Evolutionary conservation across 257 asterid species (phyloP), one percentile per base, ranked within the genome.

Genomic region (Scutellaria galericulata): DNA sequence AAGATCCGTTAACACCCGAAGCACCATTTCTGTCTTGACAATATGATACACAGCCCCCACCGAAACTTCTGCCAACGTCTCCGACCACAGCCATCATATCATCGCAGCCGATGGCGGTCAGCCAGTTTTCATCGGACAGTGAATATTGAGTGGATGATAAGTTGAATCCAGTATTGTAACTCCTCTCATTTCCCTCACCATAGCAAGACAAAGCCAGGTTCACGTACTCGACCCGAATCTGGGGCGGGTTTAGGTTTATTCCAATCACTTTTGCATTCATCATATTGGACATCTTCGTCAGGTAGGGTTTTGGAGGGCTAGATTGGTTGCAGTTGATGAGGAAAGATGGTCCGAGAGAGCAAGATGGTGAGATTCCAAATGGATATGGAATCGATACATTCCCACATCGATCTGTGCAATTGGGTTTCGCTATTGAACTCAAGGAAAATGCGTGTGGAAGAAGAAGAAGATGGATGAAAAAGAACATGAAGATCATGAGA

Each of bases 21-120:
- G 4, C 5, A 35, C 9, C 40, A 51, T 10, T 12, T 2, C 56
- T 7, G 22, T 55, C n/a, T 0, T 12, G 13, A 8, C 74, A 69
- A 44, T 40, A 69, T 9, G 74, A 55, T 2, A 69, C 45, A 27
- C 74, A 69, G 10, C 66, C 66, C 15, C 74, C 74, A 13, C 55
- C 74, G 7, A 54, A 55, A 1, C 41, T 22, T 4, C 5, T 41
- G 0, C 18, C 12, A 2, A 6, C 56, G 22, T 12, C 53, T 7
- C 74, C 74, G 14, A 44, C 9, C 11, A 55, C 74, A 14, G 20
- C 15, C 46, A 69, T 56, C 46, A 69, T 6, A 42, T 69, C 74
- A 0, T 69, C 74, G 74, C 74, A 69, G 66, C 74, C 74, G 41
- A 69, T 42, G 57, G 56, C 65, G 18, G 66, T 69, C 5, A 69